Percentiles rank a stretch among this genome's conserved stretches.
Conservation (phyloP, 2,329 filamentous ascomycete species). For the Coniochaeta hoffmannii region DNA sequence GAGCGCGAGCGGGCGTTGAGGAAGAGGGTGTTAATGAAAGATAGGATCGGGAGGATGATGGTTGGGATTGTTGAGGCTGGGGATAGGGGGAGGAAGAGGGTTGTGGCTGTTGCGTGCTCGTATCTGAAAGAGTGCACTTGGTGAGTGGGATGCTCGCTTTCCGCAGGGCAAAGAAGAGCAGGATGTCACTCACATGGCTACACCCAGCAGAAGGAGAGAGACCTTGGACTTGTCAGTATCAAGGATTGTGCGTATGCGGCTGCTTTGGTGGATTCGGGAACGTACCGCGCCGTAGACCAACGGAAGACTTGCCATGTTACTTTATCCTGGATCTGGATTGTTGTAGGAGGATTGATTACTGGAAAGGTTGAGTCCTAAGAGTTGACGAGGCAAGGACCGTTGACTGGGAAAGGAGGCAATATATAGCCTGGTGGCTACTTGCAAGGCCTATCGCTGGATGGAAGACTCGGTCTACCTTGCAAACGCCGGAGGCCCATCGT, state of each 20-base stretch:
- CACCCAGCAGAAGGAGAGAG: neutral
- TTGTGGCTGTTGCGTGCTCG: constrained; percentile 28
- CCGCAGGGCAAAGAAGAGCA: neutral
- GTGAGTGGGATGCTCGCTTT: neutral
- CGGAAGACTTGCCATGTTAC: neutral
- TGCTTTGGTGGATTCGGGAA: neutral
- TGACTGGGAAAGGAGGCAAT: neutral
- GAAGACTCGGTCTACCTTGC: too few relatives aligned
- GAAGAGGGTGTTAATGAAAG: constrained; percentile 27
- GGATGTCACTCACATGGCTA: neutral
- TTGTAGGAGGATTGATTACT: too few relatives aligned
- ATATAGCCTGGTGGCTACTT: neutral
- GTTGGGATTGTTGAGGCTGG: constrained; percentile 26
- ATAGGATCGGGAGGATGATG: constrained; percentile 31
- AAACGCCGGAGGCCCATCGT: neutral
- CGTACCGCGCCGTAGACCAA: neutral
- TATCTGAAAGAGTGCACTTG: constrained; percentile 18
- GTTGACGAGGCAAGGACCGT: neutral
- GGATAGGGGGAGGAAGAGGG: constrained; percentile 33
- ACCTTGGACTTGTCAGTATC: neutral
- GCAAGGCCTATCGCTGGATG: neutral
- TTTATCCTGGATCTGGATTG: neutral
- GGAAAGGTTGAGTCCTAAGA: too few relatives aligned
- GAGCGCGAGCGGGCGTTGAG: constrained; percentile 22
- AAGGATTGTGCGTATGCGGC: neutral